A percentile compares a stretch with the other conserved stretches of the same genome.
These are phyloP conservation scores for Yamadazyma conglobata DNA, from an alignment of 1,139 yeast species.

Conservation along the genomic window DNA sequence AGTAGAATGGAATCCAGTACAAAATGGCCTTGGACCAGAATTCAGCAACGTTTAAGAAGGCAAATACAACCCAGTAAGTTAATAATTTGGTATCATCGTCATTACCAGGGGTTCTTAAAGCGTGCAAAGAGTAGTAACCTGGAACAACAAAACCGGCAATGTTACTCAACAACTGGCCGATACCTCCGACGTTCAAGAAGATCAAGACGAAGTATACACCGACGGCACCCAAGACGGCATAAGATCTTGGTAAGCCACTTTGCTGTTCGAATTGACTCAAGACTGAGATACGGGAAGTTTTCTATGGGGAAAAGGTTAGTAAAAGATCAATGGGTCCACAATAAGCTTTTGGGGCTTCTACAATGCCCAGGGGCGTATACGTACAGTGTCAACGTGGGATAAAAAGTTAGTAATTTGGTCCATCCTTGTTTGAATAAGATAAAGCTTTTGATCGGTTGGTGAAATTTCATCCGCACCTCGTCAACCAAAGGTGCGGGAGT, in stretches of 20 bases:
- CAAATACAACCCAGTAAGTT: constrained; percentile 97
- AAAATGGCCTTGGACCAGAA: constrained; percentile 93
- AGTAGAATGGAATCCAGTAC: constrained; percentile 95
- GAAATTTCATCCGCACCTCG: constrained; percentile 3
- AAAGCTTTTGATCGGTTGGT: no score
- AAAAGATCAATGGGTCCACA: not conserved
- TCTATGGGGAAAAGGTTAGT: constrained; percentile 2
- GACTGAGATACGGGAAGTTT: constrained; percentile 10
- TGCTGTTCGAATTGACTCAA: constrained; percentile 50
- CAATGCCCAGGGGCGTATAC: constrained; percentile 5
- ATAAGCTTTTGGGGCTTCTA: not conserved
- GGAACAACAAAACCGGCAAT: constrained; percentile 89
- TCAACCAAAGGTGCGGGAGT: no score
- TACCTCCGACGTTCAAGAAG: constrained; percentile 86
- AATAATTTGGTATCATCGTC: constrained; percentile 82
- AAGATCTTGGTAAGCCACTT: constrained; percentile 84
- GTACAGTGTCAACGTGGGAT: constrained; percentile 15
- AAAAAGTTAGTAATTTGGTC: constrained; percentile 16
- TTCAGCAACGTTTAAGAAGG: constrained; percentile 84
- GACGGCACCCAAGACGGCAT: constrained; percentile 66
- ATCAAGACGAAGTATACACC: constrained; percentile 69
- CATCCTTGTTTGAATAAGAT: constrained; percentile 12
- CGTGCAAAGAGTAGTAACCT: constrained; percentile 82
- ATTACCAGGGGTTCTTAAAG: constrained; percentile 67
- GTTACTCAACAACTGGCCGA: constrained; percentile 91